Percentiles rank a stretch among this genome's conserved stretches.
These are phyloP conservation scores for Backusella psychrophila DNA, from an alignment of 192 early-diverging fungal genomes.

Conservation along the genomic window DNA sequence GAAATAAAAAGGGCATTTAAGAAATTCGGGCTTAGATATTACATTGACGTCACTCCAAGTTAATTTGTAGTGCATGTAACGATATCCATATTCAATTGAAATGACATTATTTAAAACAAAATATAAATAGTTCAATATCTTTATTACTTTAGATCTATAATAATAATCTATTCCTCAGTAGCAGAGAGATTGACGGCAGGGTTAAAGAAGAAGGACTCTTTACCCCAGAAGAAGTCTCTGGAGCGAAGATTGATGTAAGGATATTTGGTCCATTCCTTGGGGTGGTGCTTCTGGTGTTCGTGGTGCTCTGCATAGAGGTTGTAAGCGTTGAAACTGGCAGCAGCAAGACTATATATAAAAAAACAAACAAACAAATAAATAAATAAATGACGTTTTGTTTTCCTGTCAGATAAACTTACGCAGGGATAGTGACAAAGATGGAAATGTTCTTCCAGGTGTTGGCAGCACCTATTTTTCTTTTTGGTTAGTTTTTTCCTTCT, in stretches of 20 bases:
- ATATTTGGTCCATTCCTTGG: slow-evolving; percentile 27
- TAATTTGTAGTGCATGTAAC: too few species aligned
- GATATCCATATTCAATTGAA: too few species aligned
- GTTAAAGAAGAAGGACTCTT: slow-evolving; percentile 37
- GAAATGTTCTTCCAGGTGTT: slow-evolving; percentile 39
- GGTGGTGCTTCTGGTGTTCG: slow-evolving; percentile 33
- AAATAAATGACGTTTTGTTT: background rate
- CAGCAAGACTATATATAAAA: slow-evolving; percentile 21
- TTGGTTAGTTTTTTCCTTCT: background rate
- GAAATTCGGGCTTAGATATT: too few species aligned
- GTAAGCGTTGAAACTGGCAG: slow-evolving; percentile 37
- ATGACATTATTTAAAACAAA: too few species aligned
- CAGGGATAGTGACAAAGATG: slow-evolving; percentile 37
- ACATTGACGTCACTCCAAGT: too few species aligned
- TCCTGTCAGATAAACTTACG: slow-evolving; percentile 18
- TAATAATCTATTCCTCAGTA: slow-evolving; percentile 15
- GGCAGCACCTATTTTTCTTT: slow-evolving; percentile 27
- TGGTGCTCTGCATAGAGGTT: slow-evolving; percentile 29
- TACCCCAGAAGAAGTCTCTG: slow-evolving; percentile 48
- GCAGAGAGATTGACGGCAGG: slow-evolving; percentile 33
- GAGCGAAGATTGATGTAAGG: slow-evolving; percentile 32
- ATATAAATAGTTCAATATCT: too few species aligned
- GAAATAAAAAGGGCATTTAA: too few species aligned
- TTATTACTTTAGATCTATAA: too few species aligned
- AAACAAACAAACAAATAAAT: too few species aligned